A percentile compares a stretch with the other conserved stretches of the same genome.
These are phyloP conservation scores for Pinus albicaulis DNA, from an alignment of 75 land plant genomes.

Conservation along the genomic window DNA sequence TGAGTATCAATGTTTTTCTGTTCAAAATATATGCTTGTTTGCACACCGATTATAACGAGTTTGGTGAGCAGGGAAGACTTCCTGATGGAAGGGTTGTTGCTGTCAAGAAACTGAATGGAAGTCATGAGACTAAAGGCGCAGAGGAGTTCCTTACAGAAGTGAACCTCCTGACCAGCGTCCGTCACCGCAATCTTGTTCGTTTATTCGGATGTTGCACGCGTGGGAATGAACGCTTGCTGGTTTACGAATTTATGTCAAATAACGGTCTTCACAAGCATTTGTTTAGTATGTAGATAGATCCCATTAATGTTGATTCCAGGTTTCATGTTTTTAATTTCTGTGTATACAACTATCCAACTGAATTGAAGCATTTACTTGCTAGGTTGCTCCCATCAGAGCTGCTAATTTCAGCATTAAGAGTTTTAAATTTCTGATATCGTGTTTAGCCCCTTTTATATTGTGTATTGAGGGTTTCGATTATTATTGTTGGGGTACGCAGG, in stretches of 20 bases:
- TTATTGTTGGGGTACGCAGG: neutral
- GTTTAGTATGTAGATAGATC: neutral
- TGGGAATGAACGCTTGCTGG: slow-evolving; percentile 11
- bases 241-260: slow-evolving; percentile 18
- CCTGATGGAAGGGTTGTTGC: slow-evolving; percentile 6
- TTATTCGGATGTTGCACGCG: slow-evolving; percentile 19
- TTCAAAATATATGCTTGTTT: no score
- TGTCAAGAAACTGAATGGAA: slow-evolving; percentile 10
- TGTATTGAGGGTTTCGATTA: neutral
- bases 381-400: no score
- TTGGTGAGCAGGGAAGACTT: slow-evolving; percentile 1
- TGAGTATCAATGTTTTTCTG: no score
- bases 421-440: neutral
- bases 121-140: neutral
- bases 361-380: no score
- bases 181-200: slow-evolving; percentile 17
- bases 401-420: no score
- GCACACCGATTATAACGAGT: neutral
- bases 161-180: slow-evolving; percentile 8
- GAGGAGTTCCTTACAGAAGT: slow-evolving; percentile 21
- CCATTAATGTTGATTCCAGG: no score
- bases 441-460: no score
- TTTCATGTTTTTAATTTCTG: no score
- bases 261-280: slow-evolving; percentile 9
- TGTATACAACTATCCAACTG: no score